Evolutionary conservation across 306 rosid genomes (phyloP), one percentile per base, ranked within the genome.

Genomic region (Prunus kanzakura): DNA sequence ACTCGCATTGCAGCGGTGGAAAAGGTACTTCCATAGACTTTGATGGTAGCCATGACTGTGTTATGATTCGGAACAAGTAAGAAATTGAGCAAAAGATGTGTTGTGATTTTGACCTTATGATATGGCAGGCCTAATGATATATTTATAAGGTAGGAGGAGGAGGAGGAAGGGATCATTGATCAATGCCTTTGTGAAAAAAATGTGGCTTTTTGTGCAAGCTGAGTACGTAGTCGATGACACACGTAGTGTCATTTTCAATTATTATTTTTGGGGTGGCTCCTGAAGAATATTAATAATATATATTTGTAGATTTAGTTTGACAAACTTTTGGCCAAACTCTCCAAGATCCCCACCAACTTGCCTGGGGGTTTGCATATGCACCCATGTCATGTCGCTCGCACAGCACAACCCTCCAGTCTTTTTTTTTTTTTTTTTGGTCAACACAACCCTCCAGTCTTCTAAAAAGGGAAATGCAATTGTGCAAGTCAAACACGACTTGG

Each of bases 21-120:
- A 3, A 81, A 0, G 4, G 84, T 74, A 78, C 8, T 74, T 81
- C 96, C 97, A 60, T 89, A 77, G 32, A 90, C 85, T 76, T 87
- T 89, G 29, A 88, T 82, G 51, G 79, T 3, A 41, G 92, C 80
- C 96, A 90, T 92, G 72, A 30, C 5, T 63, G 23, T 22, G 32
- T 43, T 8, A 22, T 64, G 25, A 64, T 18, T 6, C 6, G 23
- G 18, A 62, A 50, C 56, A 3, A 54, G 38, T 7, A 45, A 60
- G 30, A 3, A 71, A 20, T 19, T 11, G 66, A 30, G 56, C 13
- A 69, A 76, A 38, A 14, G 8, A 16, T 74, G 25, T 27, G 6
- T 3, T 13, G 43, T 19, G 67, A 8, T 67, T 20, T 46, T 38
- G 57, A 45, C 2, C 41, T 1, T 4, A 4, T 41, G 45, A 8